Evolutionary conservation across 352 stramenopile genomes (phyloP).

Genomic region (Pythium phragmitis): DNA sequence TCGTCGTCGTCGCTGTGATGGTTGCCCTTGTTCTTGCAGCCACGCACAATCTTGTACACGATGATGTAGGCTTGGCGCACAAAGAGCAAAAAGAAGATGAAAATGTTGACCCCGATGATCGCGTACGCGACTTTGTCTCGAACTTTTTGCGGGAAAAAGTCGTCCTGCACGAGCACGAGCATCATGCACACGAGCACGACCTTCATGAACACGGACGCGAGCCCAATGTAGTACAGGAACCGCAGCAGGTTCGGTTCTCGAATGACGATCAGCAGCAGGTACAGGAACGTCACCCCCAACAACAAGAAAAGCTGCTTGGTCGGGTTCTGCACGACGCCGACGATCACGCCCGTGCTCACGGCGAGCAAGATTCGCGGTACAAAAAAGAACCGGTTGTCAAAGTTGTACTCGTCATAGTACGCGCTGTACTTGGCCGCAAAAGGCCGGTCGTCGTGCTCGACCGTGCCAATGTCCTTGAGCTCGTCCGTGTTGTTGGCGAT

Average conservation of each 20-base stretch:
- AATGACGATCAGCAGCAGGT: constrained; percentile 65
- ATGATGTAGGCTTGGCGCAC: constrained; percentile 78
- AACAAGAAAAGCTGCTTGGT: constrained; percentile 78
- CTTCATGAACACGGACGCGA: constrained; percentile 80
- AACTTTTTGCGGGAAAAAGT: constrained; percentile 77
- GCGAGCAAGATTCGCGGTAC: constrained; percentile 73
- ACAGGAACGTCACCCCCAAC: constrained; percentile 62
- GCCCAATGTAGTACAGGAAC: constrained; percentile 83
- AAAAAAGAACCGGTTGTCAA: constrained; percentile 89
- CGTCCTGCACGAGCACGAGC: constrained; percentile 73
- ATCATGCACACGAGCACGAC: constrained; percentile 79
- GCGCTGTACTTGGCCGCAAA: constrained; percentile 84
- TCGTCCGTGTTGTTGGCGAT: constrained; percentile 66
- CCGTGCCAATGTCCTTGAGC: constrained; percentile 70
- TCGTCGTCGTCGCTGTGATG: constrained; percentile 17
- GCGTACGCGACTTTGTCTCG: constrained; percentile 84
- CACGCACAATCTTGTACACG: constrained; percentile 58
- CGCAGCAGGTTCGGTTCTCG: constrained; percentile 76
- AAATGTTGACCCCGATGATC: constrained; percentile 84
- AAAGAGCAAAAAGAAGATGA: constrained; percentile 83
- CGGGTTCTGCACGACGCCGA: constrained; percentile 65
- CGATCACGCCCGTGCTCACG: constrained; percentile 63
- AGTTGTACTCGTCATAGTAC: constrained; percentile 91
- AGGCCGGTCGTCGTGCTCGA: constrained; percentile 70
- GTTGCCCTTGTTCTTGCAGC: constrained; percentile 34